phyloP scores from a whole-genome alignment of 805 yeast species.

The Komagataella mondaviorum region DNA sequence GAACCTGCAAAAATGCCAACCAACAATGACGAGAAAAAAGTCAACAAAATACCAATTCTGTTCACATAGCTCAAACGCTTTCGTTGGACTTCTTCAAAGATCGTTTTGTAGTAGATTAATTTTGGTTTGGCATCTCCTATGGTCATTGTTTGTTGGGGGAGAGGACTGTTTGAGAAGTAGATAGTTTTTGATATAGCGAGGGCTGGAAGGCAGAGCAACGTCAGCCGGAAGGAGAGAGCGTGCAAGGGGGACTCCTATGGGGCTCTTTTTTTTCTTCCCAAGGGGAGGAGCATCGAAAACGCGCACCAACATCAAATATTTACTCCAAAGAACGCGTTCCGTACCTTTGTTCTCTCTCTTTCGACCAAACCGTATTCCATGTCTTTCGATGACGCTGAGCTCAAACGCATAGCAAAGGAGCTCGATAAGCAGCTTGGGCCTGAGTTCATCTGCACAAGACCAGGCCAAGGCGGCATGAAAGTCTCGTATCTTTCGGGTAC shows the following conservation, averaged over 20 bases:
- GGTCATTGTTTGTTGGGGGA: background rate
- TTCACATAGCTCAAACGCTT: conserved; percentile 16
- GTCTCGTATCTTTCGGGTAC: conserved; percentile 76
- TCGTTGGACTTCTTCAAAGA: conserved; percentile 11
- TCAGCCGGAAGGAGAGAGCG: background rate
- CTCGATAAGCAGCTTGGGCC: conserved; percentile 46
- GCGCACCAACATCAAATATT: background rate
- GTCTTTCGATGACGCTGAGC: conserved; percentile 9
- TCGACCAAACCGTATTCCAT: background rate
- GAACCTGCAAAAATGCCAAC: conserved; percentile 11
- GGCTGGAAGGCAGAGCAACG: background rate
- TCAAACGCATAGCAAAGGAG: conserved; percentile 12
- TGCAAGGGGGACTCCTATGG: background rate
- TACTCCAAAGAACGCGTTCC: background rate
- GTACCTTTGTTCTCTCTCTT: background rate
- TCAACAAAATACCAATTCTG: conserved; percentile 11
- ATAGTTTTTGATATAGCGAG: background rate
- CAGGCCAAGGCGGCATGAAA: conserved; percentile 59
- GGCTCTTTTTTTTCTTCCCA: background rate
- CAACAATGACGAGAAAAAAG: conserved; percentile 8
- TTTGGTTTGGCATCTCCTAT: conserved; percentile 7
- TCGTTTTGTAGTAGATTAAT: conserved; percentile 7
- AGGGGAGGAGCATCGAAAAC: background rate
- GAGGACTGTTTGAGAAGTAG: background rate
- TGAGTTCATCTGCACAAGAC: conserved; percentile 61